A percentile compares a stretch with the other conserved stretches of the same genome.
These are phyloP conservation scores for Cytospora schulzeri DNA, from an alignment of 2,329 filamentous ascomycete species.

Conservation along the genomic window DNA sequence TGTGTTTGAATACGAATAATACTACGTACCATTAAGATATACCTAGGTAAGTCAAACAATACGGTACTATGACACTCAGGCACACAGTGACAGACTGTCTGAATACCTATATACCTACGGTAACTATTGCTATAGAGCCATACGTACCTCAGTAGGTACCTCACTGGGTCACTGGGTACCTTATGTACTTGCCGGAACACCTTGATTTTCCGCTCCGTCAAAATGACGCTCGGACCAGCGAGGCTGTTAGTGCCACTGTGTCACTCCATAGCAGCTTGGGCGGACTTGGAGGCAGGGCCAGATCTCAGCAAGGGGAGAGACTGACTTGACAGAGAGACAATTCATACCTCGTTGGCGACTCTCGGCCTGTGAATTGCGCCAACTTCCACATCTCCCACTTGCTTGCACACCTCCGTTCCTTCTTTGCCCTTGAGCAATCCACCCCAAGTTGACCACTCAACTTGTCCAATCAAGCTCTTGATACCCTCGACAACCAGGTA, in stretches of 20 bases:
- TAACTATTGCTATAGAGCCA: no score
- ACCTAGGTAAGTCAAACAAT: no score
- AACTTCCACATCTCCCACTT: slow-evolving; percentile 8
- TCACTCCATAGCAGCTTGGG: slow-evolving; percentile 18
- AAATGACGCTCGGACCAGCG: not conserved
- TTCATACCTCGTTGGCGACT: slow-evolving; percentile 1
- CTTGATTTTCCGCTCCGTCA: slow-evolving; percentile 24
- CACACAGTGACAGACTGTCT: not conserved
- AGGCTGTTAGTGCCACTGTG: slow-evolving; percentile 26
- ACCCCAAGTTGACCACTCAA: slow-evolving; percentile 9
- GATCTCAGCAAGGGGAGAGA: slow-evolving; percentile 22
- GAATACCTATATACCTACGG: not conserved
- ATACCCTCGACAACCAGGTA: not conserved
- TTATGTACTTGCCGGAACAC: slow-evolving; percentile 11
- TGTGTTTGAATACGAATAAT: no score
- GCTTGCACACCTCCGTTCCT: slow-evolving; percentile 9
- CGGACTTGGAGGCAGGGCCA: slow-evolving; percentile 25
- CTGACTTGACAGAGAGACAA: slow-evolving; percentile 4
- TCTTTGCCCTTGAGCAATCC: slow-evolving; percentile 1
- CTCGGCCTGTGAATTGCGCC: slow-evolving; percentile 19
- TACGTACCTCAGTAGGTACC: not conserved
- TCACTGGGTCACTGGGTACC: no score
- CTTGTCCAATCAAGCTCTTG: not conserved
- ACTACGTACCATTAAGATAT: no score
- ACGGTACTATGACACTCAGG: not conserved